phyloP scores from a whole-genome alignment of 805 yeast genomes.

The Saturnispora galanensis region DNA sequence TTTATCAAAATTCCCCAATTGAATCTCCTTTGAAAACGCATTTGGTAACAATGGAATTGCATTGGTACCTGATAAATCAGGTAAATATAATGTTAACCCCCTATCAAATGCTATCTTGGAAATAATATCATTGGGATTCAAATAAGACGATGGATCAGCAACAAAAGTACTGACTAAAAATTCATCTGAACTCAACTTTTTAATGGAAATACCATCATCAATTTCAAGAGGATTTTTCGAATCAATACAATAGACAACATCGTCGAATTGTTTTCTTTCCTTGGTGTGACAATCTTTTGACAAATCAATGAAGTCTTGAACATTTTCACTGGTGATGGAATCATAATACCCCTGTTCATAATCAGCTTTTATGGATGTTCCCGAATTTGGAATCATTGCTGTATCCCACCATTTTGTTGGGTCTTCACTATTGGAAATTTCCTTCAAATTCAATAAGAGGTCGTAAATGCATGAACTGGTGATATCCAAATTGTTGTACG shows the following conservation, averaged over 20 bases:
- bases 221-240: constrained; percentile 73
- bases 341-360: constrained; percentile 34
- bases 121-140: constrained; percentile 31
- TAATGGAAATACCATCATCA: constrained; percentile 82
- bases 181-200: constrained; percentile 17
- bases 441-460: constrained; percentile 29
- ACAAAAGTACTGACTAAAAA: constrained; percentile 58
- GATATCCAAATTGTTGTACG: constrained; percentile 32
- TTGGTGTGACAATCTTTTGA: constrained; percentile 10
- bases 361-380: constrained; percentile 34
- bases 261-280: constrained; percentile 12
- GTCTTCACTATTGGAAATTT: constrained; percentile 28
- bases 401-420: constrained; percentile 45
- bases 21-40: constrained; percentile 34
- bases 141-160: constrained; percentile 77
- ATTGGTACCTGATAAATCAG: constrained; percentile 33
- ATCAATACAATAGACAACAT: constrained; percentile 74
- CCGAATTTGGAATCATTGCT: constrained; percentile 35
- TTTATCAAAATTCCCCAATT: constrained; percentile 38
- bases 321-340: constrained; percentile 16
- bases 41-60: constrained; percentile 61
- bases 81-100: constrained; percentile 63
- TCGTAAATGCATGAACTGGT: constrained; percentile 47
- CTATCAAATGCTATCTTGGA: constrained; percentile 50
- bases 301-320: constrained; percentile 14